Conservation (phyloP, 805 yeast species). For the Kazachstania africana region DNA sequence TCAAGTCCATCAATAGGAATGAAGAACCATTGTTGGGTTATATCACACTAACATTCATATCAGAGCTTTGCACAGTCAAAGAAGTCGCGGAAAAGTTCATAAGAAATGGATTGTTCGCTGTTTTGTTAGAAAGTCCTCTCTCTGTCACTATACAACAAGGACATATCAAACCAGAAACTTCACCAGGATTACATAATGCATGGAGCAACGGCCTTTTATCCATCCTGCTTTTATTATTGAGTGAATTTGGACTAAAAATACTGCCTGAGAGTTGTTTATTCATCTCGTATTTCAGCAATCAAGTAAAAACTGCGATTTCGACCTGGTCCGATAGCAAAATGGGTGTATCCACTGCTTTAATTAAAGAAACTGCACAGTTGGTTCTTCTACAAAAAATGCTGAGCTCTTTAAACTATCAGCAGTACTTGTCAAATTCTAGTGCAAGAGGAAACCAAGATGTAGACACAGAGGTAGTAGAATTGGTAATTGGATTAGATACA, state of each 20-base stretch:
- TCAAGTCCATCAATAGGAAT: slow-evolving; percentile 48
- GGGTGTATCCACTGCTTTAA: slow-evolving; percentile 36
- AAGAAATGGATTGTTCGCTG: slow-evolving; percentile 50
- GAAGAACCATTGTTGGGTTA: slow-evolving; percentile 66
- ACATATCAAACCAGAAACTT: slow-evolving; percentile 36
- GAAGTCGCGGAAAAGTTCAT: slow-evolving; percentile 57
- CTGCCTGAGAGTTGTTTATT: slow-evolving; percentile 57
- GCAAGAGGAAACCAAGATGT: slow-evolving; percentile 8
- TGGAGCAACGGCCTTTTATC: slow-evolving; percentile 83
- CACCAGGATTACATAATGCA: slow-evolving; percentile 54
- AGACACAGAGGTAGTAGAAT: slow-evolving; percentile 16
- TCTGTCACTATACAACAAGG: slow-evolving; percentile 60
- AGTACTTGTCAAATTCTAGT: slow-evolving; percentile 27
- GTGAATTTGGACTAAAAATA: slow-evolving; percentile 50
- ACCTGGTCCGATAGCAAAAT: slow-evolving; percentile 47
- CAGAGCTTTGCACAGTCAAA: slow-evolving; percentile 52
- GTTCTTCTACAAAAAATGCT: slow-evolving; percentile 51
- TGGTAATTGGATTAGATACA: slow-evolving; percentile 52
- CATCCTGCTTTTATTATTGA: slow-evolving; percentile 45
- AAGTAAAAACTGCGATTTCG: slow-evolving; percentile 48
- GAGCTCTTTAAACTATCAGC: slow-evolving; percentile 39
- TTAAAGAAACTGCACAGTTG: slow-evolving; percentile 60
- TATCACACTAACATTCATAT: slow-evolving; percentile 51
- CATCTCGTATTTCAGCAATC: slow-evolving; percentile 49
- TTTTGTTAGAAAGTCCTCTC: slow-evolving; percentile 62